Evolutionary conservation across 768 basidiomycete species (phyloP).

Genomic region (Rhodosporidiobolus sp.): DNA sequence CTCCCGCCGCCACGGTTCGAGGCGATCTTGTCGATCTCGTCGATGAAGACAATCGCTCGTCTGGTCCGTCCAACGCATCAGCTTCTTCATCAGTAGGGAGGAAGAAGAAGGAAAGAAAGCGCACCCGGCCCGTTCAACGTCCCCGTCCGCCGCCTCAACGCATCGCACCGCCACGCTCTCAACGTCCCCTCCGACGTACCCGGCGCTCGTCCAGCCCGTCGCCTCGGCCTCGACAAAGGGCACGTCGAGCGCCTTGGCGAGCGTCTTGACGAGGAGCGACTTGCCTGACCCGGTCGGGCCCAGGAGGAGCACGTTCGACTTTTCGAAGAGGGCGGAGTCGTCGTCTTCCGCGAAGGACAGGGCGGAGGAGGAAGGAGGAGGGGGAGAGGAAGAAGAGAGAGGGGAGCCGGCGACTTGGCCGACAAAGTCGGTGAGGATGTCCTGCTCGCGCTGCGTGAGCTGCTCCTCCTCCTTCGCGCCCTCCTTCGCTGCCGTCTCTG

Average conservation of each 20-base stretch:
- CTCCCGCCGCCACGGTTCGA: conserved; percentile 53
- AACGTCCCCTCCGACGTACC: conserved; percentile 89
- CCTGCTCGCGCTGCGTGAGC: neutral
- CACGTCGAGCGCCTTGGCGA: conserved; percentile 86
- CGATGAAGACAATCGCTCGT: conserved; percentile 88
- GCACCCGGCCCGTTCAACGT: conserved; percentile 74
- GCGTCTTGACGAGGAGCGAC: conserved; percentile 74
- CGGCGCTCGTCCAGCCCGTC: conserved; percentile 80
- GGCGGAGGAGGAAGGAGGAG: neutral
- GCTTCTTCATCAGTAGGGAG: neutral
- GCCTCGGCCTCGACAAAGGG: conserved; percentile 93
- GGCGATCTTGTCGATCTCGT: conserved; percentile 92
- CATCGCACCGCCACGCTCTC: conserved; percentile 85
- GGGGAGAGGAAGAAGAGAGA: neutral
- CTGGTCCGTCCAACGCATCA: neutral
- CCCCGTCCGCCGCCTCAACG: conserved; percentile 84
- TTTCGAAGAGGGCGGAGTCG: conserved; percentile 56
- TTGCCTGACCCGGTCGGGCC: conserved; percentile 46
- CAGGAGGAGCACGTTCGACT: conserved; percentile 90
- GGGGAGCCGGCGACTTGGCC: conserved; percentile 3
- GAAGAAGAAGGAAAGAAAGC: conserved; percentile 39
- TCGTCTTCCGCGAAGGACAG: neutral
- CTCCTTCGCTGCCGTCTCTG: neutral
- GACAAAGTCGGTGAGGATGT: conserved; percentile 21
- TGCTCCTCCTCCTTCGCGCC: neutral